Evolutionary conservation across 108 stramenopile genomes (phyloP).

Genomic region (Tribonema minus): DNA sequence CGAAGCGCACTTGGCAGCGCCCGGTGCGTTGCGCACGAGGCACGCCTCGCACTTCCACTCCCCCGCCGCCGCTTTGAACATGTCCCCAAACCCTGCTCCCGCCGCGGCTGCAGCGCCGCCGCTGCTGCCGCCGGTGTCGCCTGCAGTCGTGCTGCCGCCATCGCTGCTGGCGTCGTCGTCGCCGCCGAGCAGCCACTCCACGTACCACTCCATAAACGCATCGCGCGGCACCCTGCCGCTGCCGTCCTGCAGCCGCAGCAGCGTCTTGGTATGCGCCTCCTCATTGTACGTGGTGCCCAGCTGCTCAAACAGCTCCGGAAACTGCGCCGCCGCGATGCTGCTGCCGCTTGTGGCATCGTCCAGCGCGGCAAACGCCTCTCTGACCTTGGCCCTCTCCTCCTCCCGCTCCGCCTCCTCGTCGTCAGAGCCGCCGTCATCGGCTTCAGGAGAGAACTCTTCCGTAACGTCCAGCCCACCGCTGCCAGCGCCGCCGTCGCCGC

Average conservation of each 20-base stretch:
- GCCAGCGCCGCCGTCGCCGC: no score
- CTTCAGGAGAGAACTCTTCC: no score
- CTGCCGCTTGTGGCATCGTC: slow-evolving; percentile 2
- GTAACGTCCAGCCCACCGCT: no score
- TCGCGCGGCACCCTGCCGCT: slow-evolving; percentile 53
- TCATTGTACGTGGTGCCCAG: slow-evolving; percentile 80
- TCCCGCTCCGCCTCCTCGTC: neutral
- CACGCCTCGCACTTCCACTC: slow-evolving; percentile 80
- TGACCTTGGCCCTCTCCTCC: slow-evolving; percentile 5
- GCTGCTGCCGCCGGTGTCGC: no score
- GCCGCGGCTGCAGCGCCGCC: no score
- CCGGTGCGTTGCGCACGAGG: slow-evolving; percentile 65
- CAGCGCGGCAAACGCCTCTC: slow-evolving; percentile 3
- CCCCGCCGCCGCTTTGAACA: no score
- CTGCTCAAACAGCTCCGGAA: slow-evolving; percentile 67
- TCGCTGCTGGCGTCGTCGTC: slow-evolving; percentile 60
- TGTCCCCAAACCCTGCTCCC: no score
- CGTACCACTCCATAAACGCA: slow-evolving; percentile 74
- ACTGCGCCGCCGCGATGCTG: slow-evolving; percentile 57
- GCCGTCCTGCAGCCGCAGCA: no score
- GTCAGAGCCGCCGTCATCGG: slow-evolving; percentile 1
- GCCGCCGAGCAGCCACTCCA: slow-evolving; percentile 76
- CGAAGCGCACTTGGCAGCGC: slow-evolving; percentile 61
- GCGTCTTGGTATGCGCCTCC: slow-evolving; percentile 68
- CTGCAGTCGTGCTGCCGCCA: no score